These are phyloP conservation scores for Phycomyces blakesleeanus DNA, from an alignment of 192 early-diverging fungal genomes.

Conservation along the genomic window DNA sequence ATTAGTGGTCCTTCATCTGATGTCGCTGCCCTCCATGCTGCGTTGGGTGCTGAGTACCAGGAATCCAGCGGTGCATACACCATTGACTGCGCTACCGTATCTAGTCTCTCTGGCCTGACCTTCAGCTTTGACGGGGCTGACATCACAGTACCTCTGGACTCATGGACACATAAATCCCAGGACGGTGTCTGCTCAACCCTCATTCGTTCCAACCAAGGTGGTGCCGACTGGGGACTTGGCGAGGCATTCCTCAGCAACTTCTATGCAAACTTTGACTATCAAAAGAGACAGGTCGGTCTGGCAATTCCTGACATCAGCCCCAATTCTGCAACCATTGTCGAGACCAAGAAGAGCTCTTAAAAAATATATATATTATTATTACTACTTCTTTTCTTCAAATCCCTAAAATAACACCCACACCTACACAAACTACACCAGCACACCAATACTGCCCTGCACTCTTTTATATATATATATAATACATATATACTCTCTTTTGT, in stretches of 20 bases:
- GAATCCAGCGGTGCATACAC: not conserved
- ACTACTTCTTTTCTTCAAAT: too few relatives aligned
- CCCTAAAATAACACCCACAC: too few relatives aligned
- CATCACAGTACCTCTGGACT: not conserved
- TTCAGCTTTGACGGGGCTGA: not conserved
- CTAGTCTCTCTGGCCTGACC: not conserved
- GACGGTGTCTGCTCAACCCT: not conserved
- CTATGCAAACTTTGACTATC: not conserved
- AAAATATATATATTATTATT: not conserved
- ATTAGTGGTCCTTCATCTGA: not conserved
- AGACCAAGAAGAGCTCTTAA: not conserved
- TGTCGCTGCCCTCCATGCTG: not conserved
- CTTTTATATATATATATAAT: too few relatives aligned
- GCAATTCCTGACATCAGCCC: not conserved
- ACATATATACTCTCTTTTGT: too few relatives aligned
- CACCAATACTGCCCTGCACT: too few relatives aligned
- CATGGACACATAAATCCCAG: not conserved
- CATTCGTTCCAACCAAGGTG: not conserved
- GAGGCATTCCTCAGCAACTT: slow-evolving; percentile 10
- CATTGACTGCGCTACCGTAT: not conserved
- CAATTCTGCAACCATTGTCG: not conserved
- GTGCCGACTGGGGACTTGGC: slow-evolving; percentile 8
- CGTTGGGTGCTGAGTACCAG: not conserved
- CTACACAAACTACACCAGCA: too few relatives aligned
- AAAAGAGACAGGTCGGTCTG: not conserved